Base-by-base conservation (phyloP, 805 yeast species). In the Wickerhamiella musiphila region DNA sequence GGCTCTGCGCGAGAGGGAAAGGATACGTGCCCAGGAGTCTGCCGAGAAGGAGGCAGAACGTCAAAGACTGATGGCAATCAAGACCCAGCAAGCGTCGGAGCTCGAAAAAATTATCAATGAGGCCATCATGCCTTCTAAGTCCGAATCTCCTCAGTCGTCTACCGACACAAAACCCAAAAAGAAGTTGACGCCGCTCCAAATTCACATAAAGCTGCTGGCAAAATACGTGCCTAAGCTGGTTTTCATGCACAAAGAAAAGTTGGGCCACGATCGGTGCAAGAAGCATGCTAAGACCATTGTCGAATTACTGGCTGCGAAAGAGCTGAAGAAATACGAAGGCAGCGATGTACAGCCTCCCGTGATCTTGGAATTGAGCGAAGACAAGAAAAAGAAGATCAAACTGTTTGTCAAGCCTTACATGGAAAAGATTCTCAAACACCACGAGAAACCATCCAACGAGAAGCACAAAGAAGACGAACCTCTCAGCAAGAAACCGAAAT, bases 261-360 rank as follows among this genome's bases (percentile, higher is more conserved):
- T 86, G 15, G 83, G 82, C 4, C 72, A 70, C 36, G 93, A 78
- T 4, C 63, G 70, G 35, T 47, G 81, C 32, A 86, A 84, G 54
- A 65, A 65, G 23, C 76, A 83, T 53, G 79, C 94, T 2, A 67
- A 70, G 38, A 94, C 83, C 31, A 70, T 86, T 35, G 82, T 75
- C 4, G 66, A 71, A 40, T 54, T 60, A 0, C 57, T 90, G 27
- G 68, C 73, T 1, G 62, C 64, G 4, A 90, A 86, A 50, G 95
- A 82, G 51, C 30, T 65, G 35, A 65, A 63, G 36, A 38, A 44
- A 4, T 58, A 51, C 6, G 42, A 36, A 18, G 28, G 19, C 23
- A n/a, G 8, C 15, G 5, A 38, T 51, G 18, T 53, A 55, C 33
- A 54, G 58, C 9, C 18, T 4, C 19, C 26, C 4, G 27, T 16